Evolutionary conservation across 148 eudicot species (phyloP).

Genomic region (Cornus controversa): DNA sequence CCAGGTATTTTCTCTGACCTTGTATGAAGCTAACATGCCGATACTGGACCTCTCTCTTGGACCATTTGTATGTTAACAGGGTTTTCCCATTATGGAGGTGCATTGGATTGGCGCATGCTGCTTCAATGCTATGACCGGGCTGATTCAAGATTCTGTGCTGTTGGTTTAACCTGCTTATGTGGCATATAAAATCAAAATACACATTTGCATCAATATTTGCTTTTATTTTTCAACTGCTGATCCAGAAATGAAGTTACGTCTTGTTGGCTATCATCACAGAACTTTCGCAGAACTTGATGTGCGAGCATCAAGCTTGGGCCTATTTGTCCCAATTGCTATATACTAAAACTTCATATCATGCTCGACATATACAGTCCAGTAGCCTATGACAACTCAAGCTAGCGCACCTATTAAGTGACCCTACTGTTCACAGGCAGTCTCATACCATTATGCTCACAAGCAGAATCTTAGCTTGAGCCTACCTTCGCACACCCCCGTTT

Average conservation of each 20-base stretch:
- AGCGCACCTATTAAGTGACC: background rate
- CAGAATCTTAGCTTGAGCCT: too few relatives aligned
- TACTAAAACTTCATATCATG: background rate
- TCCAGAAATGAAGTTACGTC: background rate
- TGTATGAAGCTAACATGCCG: constrained; percentile 94
- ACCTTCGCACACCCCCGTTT: too few relatives aligned
- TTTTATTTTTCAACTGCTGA: background rate
- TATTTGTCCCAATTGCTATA: background rate
- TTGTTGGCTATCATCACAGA: too few relatives aligned
- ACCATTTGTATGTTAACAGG: constrained; percentile 81
- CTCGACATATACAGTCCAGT: background rate
- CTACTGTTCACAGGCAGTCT: background rate
- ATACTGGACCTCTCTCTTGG: constrained; percentile 80
- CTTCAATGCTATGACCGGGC: constrained; percentile 18
- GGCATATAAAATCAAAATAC: background rate
- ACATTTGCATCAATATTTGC: background rate
- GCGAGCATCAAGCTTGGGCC: background rate
- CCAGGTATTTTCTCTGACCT: constrained; percentile 99
- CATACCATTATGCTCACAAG: too few relatives aligned
- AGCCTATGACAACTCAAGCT: constrained; percentile 7
- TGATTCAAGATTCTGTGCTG: constrained; percentile 16
- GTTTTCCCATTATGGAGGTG: constrained; percentile 39
- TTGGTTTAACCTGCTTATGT: background rate
- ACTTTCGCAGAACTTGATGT: background rate
- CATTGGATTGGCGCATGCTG: constrained; percentile 27